Percentiles rank a stretch among this genome's conserved stretches.
These are phyloP conservation scores for Orbilia brochopaga DNA, from an alignment of 2,329 filamentous ascomycete species.

Conservation along the genomic window DNA sequence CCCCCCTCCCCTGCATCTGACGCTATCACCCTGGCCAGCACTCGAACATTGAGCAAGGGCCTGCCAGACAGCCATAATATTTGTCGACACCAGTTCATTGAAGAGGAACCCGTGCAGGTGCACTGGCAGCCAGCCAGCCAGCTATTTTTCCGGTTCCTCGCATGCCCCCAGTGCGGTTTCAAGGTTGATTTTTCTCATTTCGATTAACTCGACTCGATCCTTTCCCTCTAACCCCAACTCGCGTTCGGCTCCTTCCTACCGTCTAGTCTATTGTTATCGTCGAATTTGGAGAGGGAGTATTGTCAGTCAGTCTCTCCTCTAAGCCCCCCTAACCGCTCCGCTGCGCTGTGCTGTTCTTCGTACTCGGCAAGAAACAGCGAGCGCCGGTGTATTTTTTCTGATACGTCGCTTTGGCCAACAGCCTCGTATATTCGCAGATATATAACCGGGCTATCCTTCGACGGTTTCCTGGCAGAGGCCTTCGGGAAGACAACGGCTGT, in stretches of 20 bases:
- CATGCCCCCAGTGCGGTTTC: conserved; percentile 38
- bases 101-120: conserved; percentile 21
- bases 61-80: conserved; percentile 43
- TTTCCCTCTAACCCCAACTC: conserved; percentile 25
- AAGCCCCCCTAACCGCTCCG: not conserved
- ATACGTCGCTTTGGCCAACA: too few species aligned
- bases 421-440: too few species aligned
- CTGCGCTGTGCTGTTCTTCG: too few species aligned
- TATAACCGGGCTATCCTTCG: too few species aligned
- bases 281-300: not conserved
- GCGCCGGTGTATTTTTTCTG: too few species aligned
- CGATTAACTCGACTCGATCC: conserved; percentile 24
- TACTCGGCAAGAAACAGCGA: too few species aligned
- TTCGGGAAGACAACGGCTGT: too few species aligned
- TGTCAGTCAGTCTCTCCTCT: not conserved
- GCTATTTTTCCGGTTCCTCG: conserved; percentile 51
- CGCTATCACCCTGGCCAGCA: conserved; percentile 49
- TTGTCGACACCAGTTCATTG: conserved; percentile 43
- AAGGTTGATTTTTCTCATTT: conserved; percentile 43
- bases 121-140: conserved; percentile 5
- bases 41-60: conserved; percentile 49
- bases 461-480: too few species aligned
- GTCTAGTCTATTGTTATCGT: conserved; percentile 1
- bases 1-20: conserved; percentile 48
- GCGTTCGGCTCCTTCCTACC: conserved; percentile 2